A percentile compares a stretch with the other conserved stretches of the same genome.
phyloP scores from a whole-genome alignment of 306 rosid genomes.

The Cajanus cajan region DNA sequence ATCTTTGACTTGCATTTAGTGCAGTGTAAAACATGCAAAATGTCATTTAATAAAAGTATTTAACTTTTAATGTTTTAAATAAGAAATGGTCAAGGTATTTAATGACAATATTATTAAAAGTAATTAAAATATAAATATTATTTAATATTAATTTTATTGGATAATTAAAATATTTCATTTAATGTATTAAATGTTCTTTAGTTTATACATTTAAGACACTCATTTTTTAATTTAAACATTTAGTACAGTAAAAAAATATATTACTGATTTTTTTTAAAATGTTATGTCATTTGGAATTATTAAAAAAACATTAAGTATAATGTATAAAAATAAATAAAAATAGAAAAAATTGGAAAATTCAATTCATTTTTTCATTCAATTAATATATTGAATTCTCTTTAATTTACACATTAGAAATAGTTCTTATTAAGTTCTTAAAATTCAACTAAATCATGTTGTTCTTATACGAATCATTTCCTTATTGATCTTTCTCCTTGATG shows the following conservation, averaged over 20 bases:
- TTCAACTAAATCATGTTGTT: background rate
- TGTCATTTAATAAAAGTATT: background rate
- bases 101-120: background rate
- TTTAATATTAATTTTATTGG: background rate
- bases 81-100: background rate
- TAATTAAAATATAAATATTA: background rate
- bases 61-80: background rate
- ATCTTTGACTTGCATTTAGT: background rate
- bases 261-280: background rate
- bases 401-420: background rate
- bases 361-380: background rate
- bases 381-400: background rate
- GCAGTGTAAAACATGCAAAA: background rate
- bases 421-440: background rate
- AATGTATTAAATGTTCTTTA: background rate
- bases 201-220: background rate
- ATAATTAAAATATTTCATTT: background rate
- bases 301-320: too few relatives aligned
- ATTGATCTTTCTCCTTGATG: too few relatives aligned
- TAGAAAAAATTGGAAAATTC: too few relatives aligned
- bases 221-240: background rate
- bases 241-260: background rate
- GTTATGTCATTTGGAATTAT: background rate
- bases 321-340: too few relatives aligned
- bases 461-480: too few relatives aligned